These are phyloP conservation scores for Zychaea mexicana DNA, from an alignment of 371 early-diverging fungal genomes.

Conservation along the genomic window DNA sequence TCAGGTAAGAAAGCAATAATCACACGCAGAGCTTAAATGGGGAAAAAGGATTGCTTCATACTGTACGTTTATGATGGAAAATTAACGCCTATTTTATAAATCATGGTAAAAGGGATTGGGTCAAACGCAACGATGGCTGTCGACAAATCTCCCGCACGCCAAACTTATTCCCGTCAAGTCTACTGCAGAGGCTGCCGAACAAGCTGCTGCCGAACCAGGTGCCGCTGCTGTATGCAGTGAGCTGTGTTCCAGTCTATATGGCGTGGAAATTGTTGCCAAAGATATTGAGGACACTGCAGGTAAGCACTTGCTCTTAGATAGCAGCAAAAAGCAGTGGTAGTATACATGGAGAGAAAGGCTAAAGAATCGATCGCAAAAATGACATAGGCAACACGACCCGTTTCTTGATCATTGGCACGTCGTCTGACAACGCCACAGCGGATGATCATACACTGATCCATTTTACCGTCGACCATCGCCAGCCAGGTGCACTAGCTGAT, in stretches of 20 bases:
- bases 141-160: constrained; percentile 68
- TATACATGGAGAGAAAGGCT: too few relatives aligned
- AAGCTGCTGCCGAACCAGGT: constrained; percentile 78
- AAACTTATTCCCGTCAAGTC: constrained; percentile 79
- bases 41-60: too few relatives aligned
- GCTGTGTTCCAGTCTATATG: constrained; percentile 83
- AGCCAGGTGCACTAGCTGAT: constrained; percentile 89
- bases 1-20: constrained; percentile 54
- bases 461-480: constrained; percentile 89
- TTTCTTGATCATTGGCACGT: constrained; percentile 84
- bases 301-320: too few relatives aligned
- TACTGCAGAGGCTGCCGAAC: constrained; percentile 88
- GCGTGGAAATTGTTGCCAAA: constrained; percentile 70
- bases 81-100: neutral
- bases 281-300: constrained; percentile 73
- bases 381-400: constrained; percentile 86
- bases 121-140: constrained; percentile 82
- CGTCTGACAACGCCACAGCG: constrained; percentile 69
- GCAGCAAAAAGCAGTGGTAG: too few relatives aligned
- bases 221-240: constrained; percentile 86
- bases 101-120: constrained; percentile 70
- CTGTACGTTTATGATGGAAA: too few relatives aligned
- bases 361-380: too few relatives aligned
- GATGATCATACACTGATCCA: constrained; percentile 81
- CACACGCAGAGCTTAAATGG: too few relatives aligned